Evolutionary conservation across 2,329 filamentous ascomycete genomes (phyloP), one percentile per base, ranked within the genome.

Genomic region (Seiridium cupressi): DNA sequence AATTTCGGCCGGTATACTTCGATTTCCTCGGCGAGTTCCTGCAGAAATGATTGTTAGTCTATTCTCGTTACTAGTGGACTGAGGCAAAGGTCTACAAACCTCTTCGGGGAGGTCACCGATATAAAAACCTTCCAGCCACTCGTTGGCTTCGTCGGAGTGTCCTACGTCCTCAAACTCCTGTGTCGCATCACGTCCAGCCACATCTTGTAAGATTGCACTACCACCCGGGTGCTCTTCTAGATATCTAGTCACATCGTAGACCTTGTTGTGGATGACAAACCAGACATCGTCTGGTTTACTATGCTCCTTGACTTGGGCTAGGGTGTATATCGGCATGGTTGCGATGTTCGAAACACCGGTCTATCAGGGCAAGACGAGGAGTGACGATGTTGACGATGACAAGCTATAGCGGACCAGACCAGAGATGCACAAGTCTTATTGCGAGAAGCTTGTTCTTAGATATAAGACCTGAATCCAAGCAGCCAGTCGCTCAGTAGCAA

Each of bases 101-200:
- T 55, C 51, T 32, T 55, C 51, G 11, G 51, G 51, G 3, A 55
- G 26, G 4, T 55, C 51, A 1, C 55, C 55, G 5, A 57, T 18
- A 42, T 47, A 46, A 11, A 57, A 6, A n/a, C 44, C 44, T n/a
- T 48, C 44, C 7, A 57, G 8, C 10, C 31, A 32, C n/a, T 57
- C 55, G 31, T 47, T 57, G 44, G 55, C 55, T 35, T 57, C 55
- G 7, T 57, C 55, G 26, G 55, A 57, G 44, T 57, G 55, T 18
- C 55, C 55, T 7, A 48, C 55, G 8, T 57, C 55, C 26, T 57
- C 55, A 10, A 47, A 57, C n/a, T 46, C 55, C 42, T 46, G 40
- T 26, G 55, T 57, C 31, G 55, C 40, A 38, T 57, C 55, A 5
- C 35, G 26, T 9, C 55, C 55, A 34, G 42, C 55, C 10, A 57